These are phyloP conservation scores for Colletotrichum tofieldiae DNA, from an alignment of 2,329 filamentous ascomycete species.

Conservation along the genomic window DNA sequence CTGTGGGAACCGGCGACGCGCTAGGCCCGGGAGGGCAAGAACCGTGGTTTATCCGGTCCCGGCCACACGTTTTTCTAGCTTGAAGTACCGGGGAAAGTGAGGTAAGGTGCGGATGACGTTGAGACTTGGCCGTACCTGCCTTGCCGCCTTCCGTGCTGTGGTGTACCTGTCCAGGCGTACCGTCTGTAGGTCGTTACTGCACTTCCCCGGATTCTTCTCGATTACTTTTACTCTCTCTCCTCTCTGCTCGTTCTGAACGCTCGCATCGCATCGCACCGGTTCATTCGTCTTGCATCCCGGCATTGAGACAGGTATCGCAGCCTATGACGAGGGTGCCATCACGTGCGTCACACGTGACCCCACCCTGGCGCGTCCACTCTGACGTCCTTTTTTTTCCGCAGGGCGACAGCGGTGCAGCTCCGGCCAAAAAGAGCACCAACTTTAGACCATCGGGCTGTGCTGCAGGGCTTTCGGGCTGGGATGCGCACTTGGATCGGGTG, in stretches of 20 bases:
- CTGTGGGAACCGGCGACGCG: slow-evolving; percentile 21
- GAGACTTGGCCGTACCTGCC: slow-evolving; percentile 3
- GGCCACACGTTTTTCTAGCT: slow-evolving; percentile 37
- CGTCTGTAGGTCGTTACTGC: neutral
- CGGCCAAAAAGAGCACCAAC: neutral
- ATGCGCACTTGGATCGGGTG: slow-evolving; percentile 29
- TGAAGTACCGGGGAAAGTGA: slow-evolving; percentile 21
- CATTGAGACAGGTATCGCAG: too few species aligned
- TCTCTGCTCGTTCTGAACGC: neutral
- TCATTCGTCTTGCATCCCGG: neutral
- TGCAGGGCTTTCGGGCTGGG: slow-evolving; percentile 32
- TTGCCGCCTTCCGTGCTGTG: neutral
- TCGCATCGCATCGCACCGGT: neutral
- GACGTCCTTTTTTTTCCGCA: slow-evolving; percentile 10
- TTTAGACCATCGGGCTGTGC: slow-evolving; percentile 12
- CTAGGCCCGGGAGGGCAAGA: slow-evolving; percentile 10
- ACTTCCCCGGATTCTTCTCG: neutral
- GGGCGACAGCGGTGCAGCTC: slow-evolving; percentile 3
- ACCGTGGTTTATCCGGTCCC: slow-evolving; percentile 40
- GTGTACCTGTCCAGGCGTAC: too few species aligned
- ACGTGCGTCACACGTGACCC: slow-evolving; percentile 40
- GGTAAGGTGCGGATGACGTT: slow-evolving; percentile 38
- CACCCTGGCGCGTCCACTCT: slow-evolving; percentile 22
- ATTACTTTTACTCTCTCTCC: neutral
- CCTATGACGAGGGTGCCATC: slow-evolving; percentile 15